Conservation (phyloP, 805 yeast species). For the Kuraishia piskuri region DNA sequence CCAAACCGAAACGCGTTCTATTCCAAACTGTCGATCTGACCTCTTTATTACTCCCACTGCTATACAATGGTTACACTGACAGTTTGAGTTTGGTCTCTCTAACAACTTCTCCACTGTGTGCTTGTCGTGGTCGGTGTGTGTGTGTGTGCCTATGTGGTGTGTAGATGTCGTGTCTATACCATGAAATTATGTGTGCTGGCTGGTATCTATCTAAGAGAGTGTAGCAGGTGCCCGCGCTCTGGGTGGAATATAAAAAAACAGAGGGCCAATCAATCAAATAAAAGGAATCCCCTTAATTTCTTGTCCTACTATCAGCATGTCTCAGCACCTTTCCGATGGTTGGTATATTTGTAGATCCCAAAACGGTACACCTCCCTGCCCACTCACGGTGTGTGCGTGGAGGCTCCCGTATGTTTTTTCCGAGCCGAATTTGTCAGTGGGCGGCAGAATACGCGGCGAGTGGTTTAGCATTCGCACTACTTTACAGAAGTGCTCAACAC, state of each 20-base stretch:
- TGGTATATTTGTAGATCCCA: neutral
- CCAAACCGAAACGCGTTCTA: too few relatives aligned
- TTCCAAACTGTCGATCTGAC: too few relatives aligned
- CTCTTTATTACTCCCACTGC: too few relatives aligned
- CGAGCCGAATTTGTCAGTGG: neutral
- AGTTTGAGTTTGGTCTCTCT: too few relatives aligned
- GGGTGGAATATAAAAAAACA: neutral
- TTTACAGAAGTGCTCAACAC: too few relatives aligned
- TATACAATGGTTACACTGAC: too few relatives aligned
- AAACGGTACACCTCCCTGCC: neutral
- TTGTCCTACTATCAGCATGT: neutral
- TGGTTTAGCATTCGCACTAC: too few relatives aligned
- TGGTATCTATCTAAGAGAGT: neutral
- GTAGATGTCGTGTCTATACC: neutral
- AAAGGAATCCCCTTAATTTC: neutral
- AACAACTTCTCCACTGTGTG: too few relatives aligned
- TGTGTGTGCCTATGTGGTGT: neutral
- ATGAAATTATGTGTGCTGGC: neutral
- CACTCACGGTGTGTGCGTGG: neutral
- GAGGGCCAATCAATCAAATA: neutral
- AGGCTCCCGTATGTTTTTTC: neutral
- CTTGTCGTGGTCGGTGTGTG: too few relatives aligned
- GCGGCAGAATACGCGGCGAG: too few relatives aligned
- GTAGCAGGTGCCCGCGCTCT: too few relatives aligned
- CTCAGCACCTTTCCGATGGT: neutral